Base-by-base conservation (phyloP, 257 asterid species). In the Solanum sitiens region DNA sequence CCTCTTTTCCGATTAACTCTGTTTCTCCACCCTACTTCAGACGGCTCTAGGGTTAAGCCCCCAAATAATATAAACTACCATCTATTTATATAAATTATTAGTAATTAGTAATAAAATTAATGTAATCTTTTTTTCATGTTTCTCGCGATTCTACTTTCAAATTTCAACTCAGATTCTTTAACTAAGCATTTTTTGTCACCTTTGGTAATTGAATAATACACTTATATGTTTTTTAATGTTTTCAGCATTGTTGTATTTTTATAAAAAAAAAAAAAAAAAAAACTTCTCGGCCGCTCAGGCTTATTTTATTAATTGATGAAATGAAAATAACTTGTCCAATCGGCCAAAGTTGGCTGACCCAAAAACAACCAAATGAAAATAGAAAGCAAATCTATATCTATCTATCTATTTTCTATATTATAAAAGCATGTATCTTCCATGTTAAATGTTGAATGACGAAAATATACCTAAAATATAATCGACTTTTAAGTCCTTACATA, bases 1-100 rank as follows among this genome's bases (percentile, higher is more conserved):
- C 99, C 96, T 97, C 92, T 91, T 67, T 67, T 2, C 70, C 14
- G 3, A 61, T 61, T 9, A 61, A 23, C 70, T 61, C 14, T 61
- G 14, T 61, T 61, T 61, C 70, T 61, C 70, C 0, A 61, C 3
- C 30, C 30, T 61, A 61, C 14, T 61, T 61, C 27, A 8, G 30
- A 14, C 27, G 30, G 70, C 70, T 61, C 68, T 61, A 23, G 14
- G 30, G 70, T 61, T 61, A 61, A 61, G 70, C 6, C 14, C 70
- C 70, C 14, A 61, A 61, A 61, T 61, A 23, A 21, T 21, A 61
- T 61, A 1, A 23, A 61, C 30, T 9, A 23, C 30, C 7, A 61
- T 23, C 30, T 61, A 61, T 61, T 23, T 61, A 61, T 61, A 61
- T 61, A 61, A 74, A 39, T 74, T 18, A 37, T 2, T 61, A 61